phyloP scores from a whole-genome alignment of 108 stramenopile genomes.

The Skeletonema tropicum region DNA sequence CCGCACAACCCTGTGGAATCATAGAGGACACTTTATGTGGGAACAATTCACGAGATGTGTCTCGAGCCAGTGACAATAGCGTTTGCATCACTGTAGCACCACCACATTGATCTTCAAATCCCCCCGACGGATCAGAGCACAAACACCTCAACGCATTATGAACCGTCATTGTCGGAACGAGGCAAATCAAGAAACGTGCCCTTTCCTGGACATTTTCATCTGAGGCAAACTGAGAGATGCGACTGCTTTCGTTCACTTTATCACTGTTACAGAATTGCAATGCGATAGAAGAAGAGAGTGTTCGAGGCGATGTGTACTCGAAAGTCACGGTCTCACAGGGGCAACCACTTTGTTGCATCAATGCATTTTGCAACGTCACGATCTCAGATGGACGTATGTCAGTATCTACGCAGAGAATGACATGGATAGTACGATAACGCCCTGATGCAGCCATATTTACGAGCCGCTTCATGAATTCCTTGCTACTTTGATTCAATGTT shows the following conservation, averaged over 20 bases:
- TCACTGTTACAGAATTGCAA: slow-evolving; percentile 3
- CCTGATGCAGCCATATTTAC: slow-evolving; percentile 53
- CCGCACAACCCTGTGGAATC: slow-evolving; percentile 5
- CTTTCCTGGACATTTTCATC: slow-evolving; percentile 47
- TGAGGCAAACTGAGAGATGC: slow-evolving; percentile 8
- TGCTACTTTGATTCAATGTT: slow-evolving; percentile 20
- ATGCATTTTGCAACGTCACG: slow-evolving; percentile 61
- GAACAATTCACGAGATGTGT: slow-evolving; percentile 25
- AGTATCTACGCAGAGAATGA: slow-evolving; percentile 60
- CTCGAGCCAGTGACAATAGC: slow-evolving; percentile 25
- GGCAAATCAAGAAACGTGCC: slow-evolving; percentile 43
- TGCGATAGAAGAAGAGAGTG: slow-evolving; percentile 56
- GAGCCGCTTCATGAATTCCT: slow-evolving; percentile 32
- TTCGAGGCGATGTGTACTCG: slow-evolving; percentile 40
- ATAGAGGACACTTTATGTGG: neutral
- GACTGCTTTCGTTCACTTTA: neutral
- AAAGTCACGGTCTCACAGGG: slow-evolving; percentile 43
- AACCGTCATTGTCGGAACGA: slow-evolving; percentile 53
- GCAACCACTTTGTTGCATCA: slow-evolving; percentile 37
- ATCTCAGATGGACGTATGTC: slow-evolving; percentile 38
- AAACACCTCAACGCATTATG: slow-evolving; percentile 41
- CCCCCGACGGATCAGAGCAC: neutral
- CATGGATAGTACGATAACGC: slow-evolving; percentile 50
- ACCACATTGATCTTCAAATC: neutral
- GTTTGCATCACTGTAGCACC: slow-evolving; percentile 18